Evolutionary conservation across 2,329 filamentous ascomycete species (phyloP).

Genomic region (Alternaria arbusti): DNA sequence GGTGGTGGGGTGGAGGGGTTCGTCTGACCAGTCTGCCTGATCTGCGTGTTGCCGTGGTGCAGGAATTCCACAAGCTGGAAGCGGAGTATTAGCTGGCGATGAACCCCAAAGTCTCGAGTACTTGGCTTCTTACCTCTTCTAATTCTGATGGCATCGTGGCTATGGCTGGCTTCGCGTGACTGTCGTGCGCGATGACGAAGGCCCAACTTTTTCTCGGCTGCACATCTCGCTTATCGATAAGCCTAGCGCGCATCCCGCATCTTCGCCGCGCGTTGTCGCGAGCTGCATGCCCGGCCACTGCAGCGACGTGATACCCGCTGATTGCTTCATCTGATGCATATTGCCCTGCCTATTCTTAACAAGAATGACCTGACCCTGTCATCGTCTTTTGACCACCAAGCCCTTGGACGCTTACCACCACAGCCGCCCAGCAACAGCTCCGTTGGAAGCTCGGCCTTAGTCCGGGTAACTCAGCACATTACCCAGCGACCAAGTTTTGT

Average conservation of each 20-base stretch:
- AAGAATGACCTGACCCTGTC: neutral
- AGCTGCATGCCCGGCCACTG: constrained; percentile 7
- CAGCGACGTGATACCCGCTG: constrained; percentile 3
- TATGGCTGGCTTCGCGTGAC: constrained; percentile 16
- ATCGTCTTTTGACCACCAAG: neutral
- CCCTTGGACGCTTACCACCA: neutral
- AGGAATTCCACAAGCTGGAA: constrained; percentile 90
- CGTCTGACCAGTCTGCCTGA: constrained; percentile 74
- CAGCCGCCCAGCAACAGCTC: neutral
- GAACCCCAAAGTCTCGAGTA: too few species aligned
- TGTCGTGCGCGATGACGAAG: constrained; percentile 32
- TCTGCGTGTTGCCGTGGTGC: constrained; percentile 87
- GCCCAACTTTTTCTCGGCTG: constrained; percentile 26
- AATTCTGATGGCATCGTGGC: constrained; percentile 57
- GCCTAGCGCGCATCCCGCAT: constrained; percentile 11
- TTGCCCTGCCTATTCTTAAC: constrained; percentile 12
- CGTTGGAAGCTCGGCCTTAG: neutral
- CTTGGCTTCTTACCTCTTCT: constrained; percentile 50
- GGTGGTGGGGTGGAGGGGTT: constrained; percentile 31
- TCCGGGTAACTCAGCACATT: neutral
- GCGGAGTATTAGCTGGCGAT: neutral
- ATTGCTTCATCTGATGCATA: constrained; percentile 11
- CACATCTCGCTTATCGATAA: constrained; percentile 46
- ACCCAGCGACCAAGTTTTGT: neutral
- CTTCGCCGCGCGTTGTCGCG: constrained; percentile 7